Base-by-base conservation (phyloP, 208 protist species). In the Crithidia expoeki region DNA sequence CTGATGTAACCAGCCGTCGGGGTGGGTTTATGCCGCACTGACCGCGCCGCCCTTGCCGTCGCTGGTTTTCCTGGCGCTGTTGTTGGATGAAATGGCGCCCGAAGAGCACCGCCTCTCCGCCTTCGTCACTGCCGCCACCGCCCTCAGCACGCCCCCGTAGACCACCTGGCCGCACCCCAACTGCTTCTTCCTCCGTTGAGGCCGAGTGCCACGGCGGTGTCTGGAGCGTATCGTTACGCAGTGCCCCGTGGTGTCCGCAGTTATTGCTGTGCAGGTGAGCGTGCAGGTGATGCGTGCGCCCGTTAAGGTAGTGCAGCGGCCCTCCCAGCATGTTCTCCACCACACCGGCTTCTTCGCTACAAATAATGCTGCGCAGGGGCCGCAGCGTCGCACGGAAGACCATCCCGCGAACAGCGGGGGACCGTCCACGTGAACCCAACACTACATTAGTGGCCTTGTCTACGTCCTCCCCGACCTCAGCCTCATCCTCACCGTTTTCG, bases 341-440 rank as follows among this genome's bases (percentile, higher is more conserved):
- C 2, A 62, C 62, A 32, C 73, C 79, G 14, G n/a, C 58, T 71
- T 85, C 80, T 58, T 81, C 80, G 23, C 49, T 61, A 32, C 62
- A 71, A 1, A 85, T 23, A 17, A 67, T 23, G 17, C 80, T 71
- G 7, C 65, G 70, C 58, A 85, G 40, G 4, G 80, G 75, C 2
- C 80, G 65, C 49, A 85, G 65, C 12, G 73, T 77, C 1, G 68
- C 69, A 16, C 64, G 72, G 34, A 79, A 79, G 57, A 84, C 32
- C 40, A 61, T 53, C 25, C 58, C 50, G 16, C 56, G 59, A 19
- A 56, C 50, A 9, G 52, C 50, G 0, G 51, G 63, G 14, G 51
- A 56, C 6, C 46, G 30, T 6, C 42, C 60, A 44, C 60, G 36
- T 5, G 57, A 23, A 16, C 30, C 57, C 40, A 51, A 40, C n/a